Evolutionary conservation across 2,329 filamentous ascomycete species (phyloP), one percentile per base, ranked within the genome.

Genomic region (Penicillium sp.): DNA sequence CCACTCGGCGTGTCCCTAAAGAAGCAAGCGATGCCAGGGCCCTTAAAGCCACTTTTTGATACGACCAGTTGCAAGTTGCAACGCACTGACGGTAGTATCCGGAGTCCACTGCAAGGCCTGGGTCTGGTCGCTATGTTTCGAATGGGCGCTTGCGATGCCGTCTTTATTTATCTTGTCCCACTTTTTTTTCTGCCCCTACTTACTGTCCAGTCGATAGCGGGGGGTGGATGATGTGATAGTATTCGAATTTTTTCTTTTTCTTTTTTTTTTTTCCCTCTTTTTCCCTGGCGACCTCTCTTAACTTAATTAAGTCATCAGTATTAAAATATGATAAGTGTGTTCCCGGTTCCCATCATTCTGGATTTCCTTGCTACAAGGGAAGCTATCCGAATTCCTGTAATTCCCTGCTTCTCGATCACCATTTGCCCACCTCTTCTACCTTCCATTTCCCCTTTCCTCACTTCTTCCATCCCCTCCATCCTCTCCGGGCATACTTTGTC

Each of bases 11-110:
- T 64, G 62, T 48, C 58, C 60, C 56, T 40, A 65, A 58, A 16
- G 37, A 22, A 14, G 19, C 22, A 35, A 59, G 58, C 53, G 46
- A 53, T 25, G 22, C 28, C 30, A 35, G 19, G 51, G 19, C 8
- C 25, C 51, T 42, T 53, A 53, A 37, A 53, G 51, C 51, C 51
- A 53, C 51, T 22, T n/a, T 48, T 33, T 46, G 64, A 64, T 66
- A 63, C 62, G 62, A 60, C 43, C 13, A 37, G 35, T 33, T 33
- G 30, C 30, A 56, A 62, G 30, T 37, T 37, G 35, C 35, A 56
- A 62, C 67, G 67, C 67, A 69, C 60, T 67, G 67, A 65, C 66
- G 55, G 61, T 56, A 60, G 55, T 48, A 65, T 68, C 54, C 45
- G 45, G 59, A 68, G 64, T 60, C 62, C 60, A 66, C 63, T 59